phyloP scores from a whole-genome alignment of 306 rosid genomes.

The Herpetospermum pedunculosum region DNA sequence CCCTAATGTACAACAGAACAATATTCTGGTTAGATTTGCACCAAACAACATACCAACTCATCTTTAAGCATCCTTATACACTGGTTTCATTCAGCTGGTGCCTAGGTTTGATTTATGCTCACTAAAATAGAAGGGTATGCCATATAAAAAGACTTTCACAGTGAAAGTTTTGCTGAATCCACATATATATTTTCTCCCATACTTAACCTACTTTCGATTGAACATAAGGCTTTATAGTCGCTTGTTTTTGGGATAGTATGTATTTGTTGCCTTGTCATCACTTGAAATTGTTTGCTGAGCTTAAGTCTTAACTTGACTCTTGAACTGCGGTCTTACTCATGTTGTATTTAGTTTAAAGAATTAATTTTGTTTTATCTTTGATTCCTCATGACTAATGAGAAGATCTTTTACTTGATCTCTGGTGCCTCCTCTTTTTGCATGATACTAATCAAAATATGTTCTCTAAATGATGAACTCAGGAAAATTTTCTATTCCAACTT shows the following conservation, averaged over 20 bases:
- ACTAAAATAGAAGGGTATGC: background rate
- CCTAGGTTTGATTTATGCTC: background rate
- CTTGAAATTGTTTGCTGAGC: background rate
- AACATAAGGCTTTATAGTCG: background rate
- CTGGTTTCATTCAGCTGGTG: background rate
- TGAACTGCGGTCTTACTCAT: background rate
- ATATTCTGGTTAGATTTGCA: background rate
- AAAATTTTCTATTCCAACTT: slow-evolving; percentile 60
- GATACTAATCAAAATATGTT: background rate
- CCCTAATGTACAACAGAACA: background rate
- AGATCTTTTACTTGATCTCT: background rate
- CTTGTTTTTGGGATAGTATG: background rate
- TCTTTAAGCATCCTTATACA: no score
- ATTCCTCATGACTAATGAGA: background rate
- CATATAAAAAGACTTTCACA: background rate
- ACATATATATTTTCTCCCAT: background rate
- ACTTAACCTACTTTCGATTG: background rate
- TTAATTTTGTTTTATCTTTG: background rate
- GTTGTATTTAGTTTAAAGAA: background rate
- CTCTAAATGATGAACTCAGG: slow-evolving; percentile 38
- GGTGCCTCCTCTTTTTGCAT: background rate
- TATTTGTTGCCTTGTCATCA: background rate
- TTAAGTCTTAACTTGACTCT: background rate
- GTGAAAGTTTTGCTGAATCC: background rate
- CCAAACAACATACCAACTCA: background rate